Evolutionary conservation across 345 rosid genomes (phyloP).

Genomic region (Alliaria petiolata): DNA sequence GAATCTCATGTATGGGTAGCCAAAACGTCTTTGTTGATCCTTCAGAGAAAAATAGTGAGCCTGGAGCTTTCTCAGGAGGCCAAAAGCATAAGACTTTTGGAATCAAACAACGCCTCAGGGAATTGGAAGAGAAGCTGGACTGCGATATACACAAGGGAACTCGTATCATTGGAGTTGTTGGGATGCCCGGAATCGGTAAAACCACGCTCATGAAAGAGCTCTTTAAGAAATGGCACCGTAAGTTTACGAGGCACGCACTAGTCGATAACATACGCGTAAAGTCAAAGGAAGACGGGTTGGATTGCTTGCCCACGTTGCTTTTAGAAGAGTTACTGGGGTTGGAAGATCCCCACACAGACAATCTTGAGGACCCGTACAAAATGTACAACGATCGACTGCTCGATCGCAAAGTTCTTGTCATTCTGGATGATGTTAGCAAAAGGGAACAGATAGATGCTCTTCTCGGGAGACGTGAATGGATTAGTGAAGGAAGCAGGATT

Average conservation of each 20-base stretch:
- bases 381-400: too few relatives aligned
- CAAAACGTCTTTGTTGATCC: background rate
- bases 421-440: too few relatives aligned
- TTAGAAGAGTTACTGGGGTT: background rate
- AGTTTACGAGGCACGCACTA: background rate
- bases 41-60: background rate
- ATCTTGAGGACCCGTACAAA: background rate
- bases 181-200: background rate
- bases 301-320: background rate
- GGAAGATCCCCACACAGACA: background rate
- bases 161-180: background rate
- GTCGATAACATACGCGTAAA: background rate
- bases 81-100: background rate
- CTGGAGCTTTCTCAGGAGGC: background rate
- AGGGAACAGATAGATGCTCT: too few relatives aligned
- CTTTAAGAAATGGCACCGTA: background rate
- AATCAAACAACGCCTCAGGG: background rate
- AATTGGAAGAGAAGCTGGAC: background rate
- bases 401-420: too few relatives aligned
- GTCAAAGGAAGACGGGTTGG: background rate
- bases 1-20: background rate
- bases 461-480: too few relatives aligned
- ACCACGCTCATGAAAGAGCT: background rate
- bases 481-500: too few relatives aligned
- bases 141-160: background rate